phyloP scores from a whole-genome alignment of 2,329 filamentous ascomycete species.

The Dactylonectria estremocensis region DNA sequence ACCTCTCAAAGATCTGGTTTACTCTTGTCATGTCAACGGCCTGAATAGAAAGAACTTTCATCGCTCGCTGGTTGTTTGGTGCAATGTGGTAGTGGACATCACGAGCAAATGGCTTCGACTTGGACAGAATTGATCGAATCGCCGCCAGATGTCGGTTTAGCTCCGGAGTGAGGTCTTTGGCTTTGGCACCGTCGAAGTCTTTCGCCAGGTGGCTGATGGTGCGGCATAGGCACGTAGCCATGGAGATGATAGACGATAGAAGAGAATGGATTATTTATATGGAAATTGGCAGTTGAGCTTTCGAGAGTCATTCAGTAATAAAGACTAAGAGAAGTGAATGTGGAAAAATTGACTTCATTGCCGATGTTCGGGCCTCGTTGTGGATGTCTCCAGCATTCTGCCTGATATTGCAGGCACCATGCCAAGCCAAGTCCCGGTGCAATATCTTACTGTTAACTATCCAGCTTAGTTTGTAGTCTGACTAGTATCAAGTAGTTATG shows the following conservation, averaged over 20 bases:
- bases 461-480: too few relatives aligned
- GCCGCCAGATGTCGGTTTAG: constrained; percentile 49
- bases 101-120: constrained; percentile 49
- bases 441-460: too few relatives aligned
- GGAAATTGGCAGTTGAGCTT: background rate
- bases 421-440: background rate
- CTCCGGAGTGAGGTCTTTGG: constrained; percentile 39
- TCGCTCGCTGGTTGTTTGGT: constrained; percentile 51
- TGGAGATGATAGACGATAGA: too few relatives aligned
- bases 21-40: constrained; percentile 33
- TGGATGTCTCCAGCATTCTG: background rate
- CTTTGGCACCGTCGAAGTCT: constrained; percentile 41
- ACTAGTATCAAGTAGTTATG: too few relatives aligned
- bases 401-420: background rate
- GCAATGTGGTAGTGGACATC: constrained; percentile 51
- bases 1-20: constrained; percentile 32
- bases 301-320: background rate
- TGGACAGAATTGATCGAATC: constrained; percentile 45
- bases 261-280: background rate
- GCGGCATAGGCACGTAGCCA: constrained; percentile 44
- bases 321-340: background rate
- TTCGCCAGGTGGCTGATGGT: constrained; percentile 42
- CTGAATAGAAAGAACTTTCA: constrained; percentile 47
- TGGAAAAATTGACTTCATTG: background rate
- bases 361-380: background rate